These are phyloP conservation scores for Yamadazyma blattariae DNA, from an alignment of 1,139 yeast species.

Conservation along the genomic window DNA sequence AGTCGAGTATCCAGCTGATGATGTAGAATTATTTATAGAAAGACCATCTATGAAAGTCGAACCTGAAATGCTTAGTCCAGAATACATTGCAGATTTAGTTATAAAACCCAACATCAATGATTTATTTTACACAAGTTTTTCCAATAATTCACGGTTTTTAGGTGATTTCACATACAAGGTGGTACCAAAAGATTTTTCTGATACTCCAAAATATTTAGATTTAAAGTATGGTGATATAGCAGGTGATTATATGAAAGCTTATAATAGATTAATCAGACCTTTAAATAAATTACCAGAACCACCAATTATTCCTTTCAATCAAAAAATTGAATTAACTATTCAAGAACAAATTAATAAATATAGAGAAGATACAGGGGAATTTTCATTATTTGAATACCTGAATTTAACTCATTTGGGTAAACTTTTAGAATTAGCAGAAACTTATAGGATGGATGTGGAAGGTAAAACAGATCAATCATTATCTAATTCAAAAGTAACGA, in stretches of 20 bases:
- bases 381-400: neutral
- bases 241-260: constrained; percentile 28
- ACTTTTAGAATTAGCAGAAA: constrained; percentile 2
- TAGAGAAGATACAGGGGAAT: neutral
- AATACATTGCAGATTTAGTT: constrained; percentile 33
- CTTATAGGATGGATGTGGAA: neutral
- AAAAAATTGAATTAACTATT: neutral
- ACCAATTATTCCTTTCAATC: constrained; percentile 9
- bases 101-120: constrained; percentile 27
- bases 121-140: constrained; percentile 26
- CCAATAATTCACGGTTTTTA: constrained; percentile 25
- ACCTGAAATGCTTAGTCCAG: constrained; percentile 34
- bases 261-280: constrained; percentile 20
- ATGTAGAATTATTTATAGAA: neutral
- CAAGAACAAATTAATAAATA: constrained; percentile 1
- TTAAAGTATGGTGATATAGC: constrained; percentile 30
- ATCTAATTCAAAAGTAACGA: constrained; percentile 1
- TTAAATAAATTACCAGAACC: constrained; percentile 11
- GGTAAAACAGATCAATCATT: neutral
- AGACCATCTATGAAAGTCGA: neutral
- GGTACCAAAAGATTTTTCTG: constrained; percentile 17
- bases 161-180: constrained; percentile 26
- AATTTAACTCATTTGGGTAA: neutral
- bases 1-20: neutral
- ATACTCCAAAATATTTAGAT: constrained; percentile 14